Percentiles rank a stretch among this genome's conserved stretches.
These are phyloP conservation scores for Suillus clintonianus DNA, from an alignment of 768 basidiomycete genomes.

Conservation along the genomic window DNA sequence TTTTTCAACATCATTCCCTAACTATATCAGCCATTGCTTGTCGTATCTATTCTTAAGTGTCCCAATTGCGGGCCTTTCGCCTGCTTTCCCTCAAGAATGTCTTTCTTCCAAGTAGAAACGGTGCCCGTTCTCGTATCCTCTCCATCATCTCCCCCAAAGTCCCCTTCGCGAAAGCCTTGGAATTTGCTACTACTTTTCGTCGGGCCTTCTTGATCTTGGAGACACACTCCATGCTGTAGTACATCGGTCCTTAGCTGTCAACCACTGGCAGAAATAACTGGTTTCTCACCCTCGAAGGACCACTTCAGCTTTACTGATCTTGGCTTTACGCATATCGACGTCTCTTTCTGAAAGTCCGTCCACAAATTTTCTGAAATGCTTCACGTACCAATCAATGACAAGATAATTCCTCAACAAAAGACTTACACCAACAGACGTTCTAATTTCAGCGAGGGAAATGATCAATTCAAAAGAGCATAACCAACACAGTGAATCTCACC, in stretches of 20 bases:
- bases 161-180: slow-evolving; percentile 6
- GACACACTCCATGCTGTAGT: slow-evolving; percentile 47
- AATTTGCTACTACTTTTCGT: not conserved
- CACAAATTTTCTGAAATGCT: slow-evolving; percentile 65
- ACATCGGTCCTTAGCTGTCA: not conserved
- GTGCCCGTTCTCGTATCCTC: not conserved
- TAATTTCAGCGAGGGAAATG: slow-evolving; percentile 13
- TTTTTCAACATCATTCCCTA: slow-evolving; percentile 9
- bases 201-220: slow-evolving; percentile 41
- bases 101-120: slow-evolving; percentile 30
- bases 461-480: not conserved
- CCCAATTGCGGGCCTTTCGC: slow-evolving; percentile 13
- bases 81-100: slow-evolving; percentile 30
- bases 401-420: not conserved
- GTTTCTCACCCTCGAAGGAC: slow-evolving; percentile 54
- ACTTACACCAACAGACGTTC: slow-evolving; percentile 55
- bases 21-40: slow-evolving; percentile 21
- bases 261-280: not conserved
- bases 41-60: slow-evolving; percentile 21
- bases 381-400: not conserved
- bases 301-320: slow-evolving; percentile 61
- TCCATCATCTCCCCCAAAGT: slow-evolving; percentile 15
- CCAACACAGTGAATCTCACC: slow-evolving; percentile 28
- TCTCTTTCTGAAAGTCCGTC: slow-evolving; percentile 51
- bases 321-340: slow-evolving; percentile 60